Evolutionary conservation across 83 land plant species (phyloP), one percentile per base, ranked within the genome.

Genomic region (Larix sibirica): DNA sequence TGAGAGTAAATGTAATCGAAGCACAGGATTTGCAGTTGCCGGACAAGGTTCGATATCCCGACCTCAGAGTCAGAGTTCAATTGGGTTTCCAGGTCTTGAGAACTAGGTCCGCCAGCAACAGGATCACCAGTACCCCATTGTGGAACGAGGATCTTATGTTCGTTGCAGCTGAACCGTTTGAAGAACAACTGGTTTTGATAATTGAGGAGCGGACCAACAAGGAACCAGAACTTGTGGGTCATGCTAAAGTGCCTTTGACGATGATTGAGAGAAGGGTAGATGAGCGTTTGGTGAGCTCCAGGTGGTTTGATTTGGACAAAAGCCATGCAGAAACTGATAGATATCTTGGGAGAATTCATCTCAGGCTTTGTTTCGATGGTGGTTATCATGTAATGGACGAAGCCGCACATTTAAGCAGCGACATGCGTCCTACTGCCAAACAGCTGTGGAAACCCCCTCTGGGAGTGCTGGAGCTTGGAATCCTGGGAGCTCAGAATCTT

Each of bases 341-440:
- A 0, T 89, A 87, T 79, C 42, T 83, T 40, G 90, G 93, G 40
- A 73, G 96, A 77, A 71, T 88, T 44, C 84, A 94, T 62, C 80
- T 94, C 20, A 63, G 89, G 63, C 62, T 89, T 33, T 90, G 92
- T 81, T 81, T 97, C 77, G 99, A 97, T 38, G 96, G 96, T 1
- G 99, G 99, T 47, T 95, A 96, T 86, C 99, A 96, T 81, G 98
- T 96, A 60, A 80, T 96, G 59, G 99, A 96, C 64, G 98, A 96
- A 82, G 92, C 99, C 3, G 89, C 97, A 18, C 92, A 96, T 73
- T 87, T 89, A 84, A 86, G 90, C 80, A 96, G 98, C 67, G 95
- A 93, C 83, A 89, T 89, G 38, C 87, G 93, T 47, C 96, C 99
- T 56, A 95, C 99, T 31, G 94, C 96, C 0, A 91, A 89, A 88